A percentile compares a stretch with the other conserved stretches of the same genome.
phyloP scores from a whole-genome alignment of 2,329 filamentous ascomycete species.

The Hypoxylon sp. region DNA sequence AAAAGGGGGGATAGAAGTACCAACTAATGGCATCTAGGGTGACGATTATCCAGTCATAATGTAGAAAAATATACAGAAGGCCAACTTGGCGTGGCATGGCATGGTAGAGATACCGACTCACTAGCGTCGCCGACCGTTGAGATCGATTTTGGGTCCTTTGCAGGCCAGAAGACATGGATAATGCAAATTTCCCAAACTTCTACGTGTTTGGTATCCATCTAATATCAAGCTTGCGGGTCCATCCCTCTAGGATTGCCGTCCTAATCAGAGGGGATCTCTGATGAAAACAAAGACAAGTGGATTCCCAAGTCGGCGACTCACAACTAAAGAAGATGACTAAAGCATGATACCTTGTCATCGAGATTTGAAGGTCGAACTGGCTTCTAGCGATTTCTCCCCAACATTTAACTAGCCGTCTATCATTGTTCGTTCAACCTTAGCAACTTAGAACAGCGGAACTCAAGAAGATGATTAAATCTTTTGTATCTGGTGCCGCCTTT shows the following conservation, averaged over 20 bases:
- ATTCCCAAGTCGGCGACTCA: conserved; percentile 37
- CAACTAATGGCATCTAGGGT: conserved; percentile 20
- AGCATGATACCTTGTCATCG: conserved; percentile 29
- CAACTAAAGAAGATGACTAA: conserved; percentile 34
- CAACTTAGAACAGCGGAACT: not conserved
- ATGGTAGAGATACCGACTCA: conserved; percentile 20
- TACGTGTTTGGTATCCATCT: conserved; percentile 28
- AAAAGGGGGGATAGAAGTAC: conserved; percentile 23
- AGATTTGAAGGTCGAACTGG: conserved; percentile 12
- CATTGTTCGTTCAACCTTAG: not conserved
- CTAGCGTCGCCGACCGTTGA: conserved; percentile 45
- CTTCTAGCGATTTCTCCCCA: conserved; percentile 3
- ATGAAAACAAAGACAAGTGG: conserved; percentile 26
- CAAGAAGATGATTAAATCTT: conserved; percentile 33
- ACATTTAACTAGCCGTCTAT: conserved; percentile 2
- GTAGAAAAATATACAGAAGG: conserved; percentile 15
- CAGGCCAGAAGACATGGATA: conserved; percentile 32
- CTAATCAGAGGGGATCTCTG: conserved; percentile 18
- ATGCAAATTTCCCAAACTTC: conserved; percentile 22
- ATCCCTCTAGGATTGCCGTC: conserved; percentile 19
- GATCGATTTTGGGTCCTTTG: conserved; percentile 26
- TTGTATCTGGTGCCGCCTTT: conserved; percentile 70
- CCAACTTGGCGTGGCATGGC: conserved; percentile 28
- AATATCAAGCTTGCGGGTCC: conserved; percentile 31
- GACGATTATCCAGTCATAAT: conserved; percentile 27